phyloP scores from a whole-genome alignment of 208 protist species.

The Trypanosoma platydactyli region DNA sequence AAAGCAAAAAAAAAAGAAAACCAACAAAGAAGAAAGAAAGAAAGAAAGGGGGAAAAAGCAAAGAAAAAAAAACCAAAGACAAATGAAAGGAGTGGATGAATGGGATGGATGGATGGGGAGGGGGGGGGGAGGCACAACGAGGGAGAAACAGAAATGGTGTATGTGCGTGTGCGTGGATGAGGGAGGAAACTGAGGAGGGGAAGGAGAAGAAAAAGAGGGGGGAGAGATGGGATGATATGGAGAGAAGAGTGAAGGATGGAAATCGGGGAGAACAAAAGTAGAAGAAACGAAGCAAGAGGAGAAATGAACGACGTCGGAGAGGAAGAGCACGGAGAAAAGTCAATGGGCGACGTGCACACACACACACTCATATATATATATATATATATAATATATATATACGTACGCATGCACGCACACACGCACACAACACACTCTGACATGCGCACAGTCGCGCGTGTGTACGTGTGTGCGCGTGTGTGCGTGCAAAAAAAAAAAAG shows the following conservation, averaged over 20 bases:
- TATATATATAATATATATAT: background rate
- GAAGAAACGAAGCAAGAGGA: constrained; percentile 1
- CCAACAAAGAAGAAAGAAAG: constrained; percentile 4
- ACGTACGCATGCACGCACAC: no score
- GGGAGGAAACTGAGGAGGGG: constrained; percentile 6
- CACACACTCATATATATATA: background rate
- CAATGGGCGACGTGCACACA: background rate
- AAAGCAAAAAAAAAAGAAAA: no score
- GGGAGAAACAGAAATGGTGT: background rate
- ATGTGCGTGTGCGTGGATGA: constrained; percentile 5
- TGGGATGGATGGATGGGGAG: background rate
- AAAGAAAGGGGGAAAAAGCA: background rate
- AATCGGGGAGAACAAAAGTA: constrained; percentile 7
- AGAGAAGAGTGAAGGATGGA: constrained; percentile 1
- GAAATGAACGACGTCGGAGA: background rate
- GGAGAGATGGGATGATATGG: constrained; percentile 11
- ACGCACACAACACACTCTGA: no score
- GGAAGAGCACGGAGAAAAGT: background rate
- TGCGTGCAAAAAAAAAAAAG: background rate
- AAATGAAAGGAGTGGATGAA: background rate
- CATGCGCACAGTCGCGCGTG: no score
- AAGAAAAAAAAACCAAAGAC: constrained; percentile 1
- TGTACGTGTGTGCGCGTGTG: background rate
- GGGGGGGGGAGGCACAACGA: background rate
- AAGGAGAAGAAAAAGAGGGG: constrained; percentile 22